Base-by-base conservation (phyloP, 805 yeast genomes). In the Ogataea parapolymorpha region DNA sequence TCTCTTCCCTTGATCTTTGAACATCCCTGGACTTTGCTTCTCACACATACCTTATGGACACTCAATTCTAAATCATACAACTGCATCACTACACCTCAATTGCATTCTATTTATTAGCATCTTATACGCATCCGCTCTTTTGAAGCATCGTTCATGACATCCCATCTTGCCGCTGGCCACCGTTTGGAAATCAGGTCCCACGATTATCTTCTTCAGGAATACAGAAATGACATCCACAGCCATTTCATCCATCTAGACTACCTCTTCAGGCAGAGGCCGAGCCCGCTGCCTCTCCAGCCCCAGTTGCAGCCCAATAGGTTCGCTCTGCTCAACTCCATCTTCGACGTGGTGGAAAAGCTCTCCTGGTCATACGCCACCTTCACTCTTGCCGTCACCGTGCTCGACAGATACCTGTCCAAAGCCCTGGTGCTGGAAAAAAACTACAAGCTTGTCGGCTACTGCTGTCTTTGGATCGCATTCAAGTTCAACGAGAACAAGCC, bases 401-500 rank as follows among this genome's bases (percentile, higher is more conserved):
- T 70, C 34, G 76, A 71, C 50, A 56, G 64, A 22, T 71, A 67
- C 51, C 59, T 68, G 22, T 59, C 67, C 31, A 50, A 54, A 27
- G 48, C 57, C 3, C 54, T 59, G 18, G 60, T 71, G 24, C 58
- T 63, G 37, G 59, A 59, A 23, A 51, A 50, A 14, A 67, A 68
- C 43, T 66, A 61, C 39, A 63, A 66, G 41, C 53, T 70, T 41
- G 56, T 68, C 15, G 72, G 72, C 24, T 61, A 70, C 44, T 67
- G 73, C 33, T 70, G 75, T 50, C 51, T 71, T 5, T 71, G 75
- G 76, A 68, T 68, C 16, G 65, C 74, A 12, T 63, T 71, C 26
- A 71, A 71, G 50, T 66, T 58, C 41, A 56, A 58, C 53, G 81
- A 77, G 53, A 66, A 72, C 47, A 77, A 77, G 62, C 74, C 75